Conservation (phyloP, 2,329 filamentous ascomycete genomes). For the Sporothrix brunneoviolacea region DNA sequence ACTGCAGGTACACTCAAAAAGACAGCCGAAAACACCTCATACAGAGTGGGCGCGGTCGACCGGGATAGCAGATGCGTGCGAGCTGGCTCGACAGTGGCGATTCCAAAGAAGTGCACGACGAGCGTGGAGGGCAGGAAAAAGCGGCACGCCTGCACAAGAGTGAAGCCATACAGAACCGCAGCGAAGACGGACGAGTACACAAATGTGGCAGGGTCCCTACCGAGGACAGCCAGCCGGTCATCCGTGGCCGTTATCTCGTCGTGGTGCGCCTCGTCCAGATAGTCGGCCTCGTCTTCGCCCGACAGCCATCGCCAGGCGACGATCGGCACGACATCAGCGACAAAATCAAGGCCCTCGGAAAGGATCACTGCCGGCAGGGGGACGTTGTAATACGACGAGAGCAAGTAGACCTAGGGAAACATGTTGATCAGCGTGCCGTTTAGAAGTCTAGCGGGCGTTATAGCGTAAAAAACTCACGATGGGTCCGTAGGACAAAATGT, state of each 20-base stretch:
- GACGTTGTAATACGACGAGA: slow-evolving; percentile 71
- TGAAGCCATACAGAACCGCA: slow-evolving; percentile 66
- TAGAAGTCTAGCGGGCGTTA: too few relatives aligned
- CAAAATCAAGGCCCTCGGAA: neutral
- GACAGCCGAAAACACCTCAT: neutral
- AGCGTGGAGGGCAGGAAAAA: slow-evolving; percentile 66
- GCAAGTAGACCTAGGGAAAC: slow-evolving; percentile 60
- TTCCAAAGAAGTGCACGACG: slow-evolving; percentile 66
- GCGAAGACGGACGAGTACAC: slow-evolving; percentile 62
- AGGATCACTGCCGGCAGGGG: slow-evolving; percentile 3
- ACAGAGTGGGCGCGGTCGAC: neutral
- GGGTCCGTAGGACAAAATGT: slow-evolving; percentile 67
- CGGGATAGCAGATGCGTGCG: slow-evolving; percentile 21
- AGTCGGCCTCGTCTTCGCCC: slow-evolving; percentile 1
- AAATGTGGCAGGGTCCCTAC: slow-evolving; percentile 1
- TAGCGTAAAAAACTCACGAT: slow-evolving; percentile 53
- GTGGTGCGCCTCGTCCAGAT: neutral
- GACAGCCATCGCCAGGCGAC: neutral
- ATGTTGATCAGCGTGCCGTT: too few relatives aligned
- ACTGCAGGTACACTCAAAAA: neutral
- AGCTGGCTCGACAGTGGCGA: slow-evolving; percentile 62
- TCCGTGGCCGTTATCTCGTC: neutral
- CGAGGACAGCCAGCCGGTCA: neutral
- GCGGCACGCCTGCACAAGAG: slow-evolving; percentile 61
- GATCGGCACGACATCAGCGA: slow-evolving; percentile 7